Evolutionary conservation across 2,329 filamentous ascomycete species (phyloP).

Genomic region (Calonectria leucothoes): DNA sequence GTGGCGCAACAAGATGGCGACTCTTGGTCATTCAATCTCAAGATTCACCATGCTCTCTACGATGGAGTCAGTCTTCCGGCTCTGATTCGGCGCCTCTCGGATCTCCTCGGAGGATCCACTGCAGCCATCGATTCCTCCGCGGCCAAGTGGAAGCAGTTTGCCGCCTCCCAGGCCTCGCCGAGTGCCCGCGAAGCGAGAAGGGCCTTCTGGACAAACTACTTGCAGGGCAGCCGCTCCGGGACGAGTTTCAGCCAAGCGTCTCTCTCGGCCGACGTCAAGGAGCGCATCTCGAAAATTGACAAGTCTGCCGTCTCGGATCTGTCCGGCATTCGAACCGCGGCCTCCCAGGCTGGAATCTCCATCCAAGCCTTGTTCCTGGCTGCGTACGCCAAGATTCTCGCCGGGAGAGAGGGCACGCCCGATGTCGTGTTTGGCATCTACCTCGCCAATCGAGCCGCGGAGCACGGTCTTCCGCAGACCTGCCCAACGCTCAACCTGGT

Average conservation of each 20-base stretch:
- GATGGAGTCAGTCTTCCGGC: constrained; percentile 82
- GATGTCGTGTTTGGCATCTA: constrained; percentile 81
- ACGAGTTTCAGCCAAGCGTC: not conserved
- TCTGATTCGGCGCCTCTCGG: constrained; percentile 60
- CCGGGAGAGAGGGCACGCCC: constrained; percentile 46
- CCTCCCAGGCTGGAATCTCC: constrained; percentile 68
- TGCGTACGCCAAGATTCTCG: constrained; percentile 66
- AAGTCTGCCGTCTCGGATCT: constrained; percentile 58
- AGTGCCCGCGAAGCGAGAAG: constrained; percentile 30
- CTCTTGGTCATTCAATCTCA: constrained; percentile 58
- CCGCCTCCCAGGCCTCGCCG: constrained; percentile 20
- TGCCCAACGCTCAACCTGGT: constrained; percentile 85
- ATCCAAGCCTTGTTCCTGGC: constrained; percentile 83
- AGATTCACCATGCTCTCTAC: constrained; percentile 88
- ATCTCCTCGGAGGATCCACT: constrained; percentile 14
- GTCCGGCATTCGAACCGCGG: constrained; percentile 42
- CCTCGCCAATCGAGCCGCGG: constrained; percentile 77
- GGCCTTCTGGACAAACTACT: constrained; percentile 57
- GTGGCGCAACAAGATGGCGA: constrained; percentile 21
- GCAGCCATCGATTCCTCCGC: constrained; percentile 14
- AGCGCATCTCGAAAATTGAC: constrained; percentile 52
- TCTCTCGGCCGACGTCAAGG: constrained; percentile 13
- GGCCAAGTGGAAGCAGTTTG: constrained; percentile 43
- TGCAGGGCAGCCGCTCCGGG: constrained; percentile 35
- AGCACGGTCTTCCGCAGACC: constrained; percentile 58